Percentiles rank a stretch among this genome's conserved stretches.
These are phyloP conservation scores for Solanum tarijense DNA, from an alignment of 257 asterid species.

Conservation along the genomic window DNA sequence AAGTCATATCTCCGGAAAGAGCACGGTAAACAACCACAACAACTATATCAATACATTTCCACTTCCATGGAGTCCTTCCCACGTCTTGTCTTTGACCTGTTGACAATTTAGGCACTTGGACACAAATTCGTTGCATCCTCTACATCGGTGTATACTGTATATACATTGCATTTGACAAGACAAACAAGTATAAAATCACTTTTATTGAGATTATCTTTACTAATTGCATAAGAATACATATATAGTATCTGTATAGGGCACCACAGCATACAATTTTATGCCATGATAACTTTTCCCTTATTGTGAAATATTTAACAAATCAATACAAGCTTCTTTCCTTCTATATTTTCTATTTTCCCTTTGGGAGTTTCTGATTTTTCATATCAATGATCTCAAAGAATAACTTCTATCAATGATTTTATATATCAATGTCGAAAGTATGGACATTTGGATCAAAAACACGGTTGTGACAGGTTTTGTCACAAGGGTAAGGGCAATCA, in stretches of 20 bases:
- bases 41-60: not conserved
- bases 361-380: not conserved
- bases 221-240: not conserved
- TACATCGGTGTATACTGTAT: not conserved
- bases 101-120: not conserved
- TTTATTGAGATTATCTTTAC: not conserved
- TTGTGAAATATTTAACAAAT: not conserved
- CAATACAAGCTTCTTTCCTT: not conserved
- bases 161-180: not conserved
- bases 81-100: rapidly evolving
- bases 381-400: not conserved
- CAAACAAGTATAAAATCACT: not conserved
- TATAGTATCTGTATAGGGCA: not conserved
- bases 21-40: not conserved
- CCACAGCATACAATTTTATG: not conserved
- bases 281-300: not conserved
- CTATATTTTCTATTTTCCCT: not conserved
- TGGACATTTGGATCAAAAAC: conserved; percentile 34
- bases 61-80: not conserved
- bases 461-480: conserved; percentile 75
- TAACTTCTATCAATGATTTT: not conserved
- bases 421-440: conserved; percentile 5
- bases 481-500: conserved; percentile 86
- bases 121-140: not conserved
- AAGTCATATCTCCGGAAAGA: not conserved